Percentiles rank a stretch among this genome's conserved stretches.
Conservation (phyloP, 805 yeast genomes). For the Hanseniaspora meyeri region DNA sequence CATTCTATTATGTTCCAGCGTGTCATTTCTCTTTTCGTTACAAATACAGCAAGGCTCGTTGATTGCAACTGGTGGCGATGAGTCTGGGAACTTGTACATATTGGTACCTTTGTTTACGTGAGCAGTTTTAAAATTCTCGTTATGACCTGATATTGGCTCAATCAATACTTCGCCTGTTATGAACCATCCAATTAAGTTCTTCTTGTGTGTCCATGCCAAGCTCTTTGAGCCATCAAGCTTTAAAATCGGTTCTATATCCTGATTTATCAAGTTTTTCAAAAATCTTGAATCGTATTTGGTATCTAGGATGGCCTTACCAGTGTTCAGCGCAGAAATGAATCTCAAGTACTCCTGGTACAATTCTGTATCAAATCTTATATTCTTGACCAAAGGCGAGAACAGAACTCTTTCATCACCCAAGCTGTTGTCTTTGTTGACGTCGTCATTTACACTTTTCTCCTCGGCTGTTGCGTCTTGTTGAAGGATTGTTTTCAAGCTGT, state of each 20-base stretch:
- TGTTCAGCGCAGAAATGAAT: slow-evolving; percentile 29
- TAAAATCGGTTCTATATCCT: slow-evolving; percentile 69
- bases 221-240: slow-evolving; percentile 54
- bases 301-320: slow-evolving; percentile 29
- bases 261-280: slow-evolving; percentile 51
- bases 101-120: slow-evolving; percentile 19
- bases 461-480: slow-evolving; percentile 22
- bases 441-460: not conserved
- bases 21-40: slow-evolving; percentile 62
- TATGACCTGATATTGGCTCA: slow-evolving; percentile 77
- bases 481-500: slow-evolving; percentile 48
- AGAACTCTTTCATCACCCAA: slow-evolving; percentile 17
- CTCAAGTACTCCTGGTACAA: slow-evolving; percentile 30
- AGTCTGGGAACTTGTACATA: slow-evolving; percentile 33
- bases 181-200: slow-evolving; percentile 51
- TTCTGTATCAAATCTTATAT: slow-evolving; percentile 33
- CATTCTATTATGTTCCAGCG: slow-evolving; percentile 64
- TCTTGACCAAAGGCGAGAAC: slow-evolving; percentile 32
- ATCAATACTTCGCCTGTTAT: slow-evolving; percentile 71
- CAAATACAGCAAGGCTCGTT: slow-evolving; percentile 70
- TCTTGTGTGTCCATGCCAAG: slow-evolving; percentile 47
- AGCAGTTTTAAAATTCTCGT: slow-evolving; percentile 43
- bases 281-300: slow-evolving; percentile 37
- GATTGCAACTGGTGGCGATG: slow-evolving; percentile 61
- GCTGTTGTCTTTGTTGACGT: not conserved